Conservation (phyloP, 2,329 filamentous ascomycete species). For the Pyrenochaeta sp. region DNA sequence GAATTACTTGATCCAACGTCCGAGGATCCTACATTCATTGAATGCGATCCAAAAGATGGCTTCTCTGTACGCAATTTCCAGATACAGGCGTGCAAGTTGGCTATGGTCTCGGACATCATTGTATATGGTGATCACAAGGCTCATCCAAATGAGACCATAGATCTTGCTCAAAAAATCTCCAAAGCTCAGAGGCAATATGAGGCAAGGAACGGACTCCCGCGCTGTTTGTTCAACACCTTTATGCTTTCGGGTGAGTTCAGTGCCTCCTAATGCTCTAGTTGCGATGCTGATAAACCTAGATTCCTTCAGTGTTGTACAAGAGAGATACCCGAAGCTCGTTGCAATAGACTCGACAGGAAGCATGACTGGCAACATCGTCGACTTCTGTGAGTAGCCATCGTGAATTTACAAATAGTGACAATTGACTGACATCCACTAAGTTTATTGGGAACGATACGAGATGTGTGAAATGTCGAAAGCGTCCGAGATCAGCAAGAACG, state of each 20-base stretch:
- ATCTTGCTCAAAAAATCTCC: constrained; percentile 71
- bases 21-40: constrained; percentile 73
- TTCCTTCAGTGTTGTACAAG: constrained; percentile 66
- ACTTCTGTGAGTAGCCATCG: constrained; percentile 70
- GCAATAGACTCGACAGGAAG: constrained; percentile 76
- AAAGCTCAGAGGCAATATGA: constrained; percentile 78
- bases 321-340: constrained; percentile 73
- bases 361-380: constrained; percentile 79
- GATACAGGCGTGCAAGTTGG: constrained; percentile 89
- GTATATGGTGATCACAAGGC: constrained; percentile 82
- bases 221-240: constrained; percentile 83
- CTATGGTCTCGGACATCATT: constrained; percentile 88
- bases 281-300: constrained; percentile 31
- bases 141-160: constrained; percentile 69
- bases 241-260: constrained; percentile 65
- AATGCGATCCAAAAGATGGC: constrained; percentile 85
- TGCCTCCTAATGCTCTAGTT: neutral
- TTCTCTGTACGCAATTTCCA: constrained; percentile 98
- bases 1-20: constrained; percentile 71
- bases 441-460: constrained; percentile 85
- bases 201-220: constrained; percentile 67
- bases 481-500: constrained; percentile 87
- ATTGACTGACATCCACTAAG: constrained; percentile 39
- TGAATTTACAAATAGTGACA: neutral
- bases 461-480: constrained; percentile 94